These are phyloP conservation scores for Pichia kudriavzevii DNA, from an alignment of 1,139 yeast genomes.

Conservation along the genomic window DNA sequence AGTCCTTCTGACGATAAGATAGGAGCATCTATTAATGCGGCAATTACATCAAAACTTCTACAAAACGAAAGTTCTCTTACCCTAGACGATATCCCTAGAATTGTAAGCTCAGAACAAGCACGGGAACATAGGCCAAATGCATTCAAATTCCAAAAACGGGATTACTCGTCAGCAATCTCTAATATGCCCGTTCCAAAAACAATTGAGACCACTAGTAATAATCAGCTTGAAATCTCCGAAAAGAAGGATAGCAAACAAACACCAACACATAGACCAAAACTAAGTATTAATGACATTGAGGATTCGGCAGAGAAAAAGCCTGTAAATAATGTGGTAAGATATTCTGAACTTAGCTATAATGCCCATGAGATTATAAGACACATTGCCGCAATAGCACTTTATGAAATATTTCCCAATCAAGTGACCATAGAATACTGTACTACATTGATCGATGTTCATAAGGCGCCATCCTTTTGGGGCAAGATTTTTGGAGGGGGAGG, in stretches of 20 bases:
- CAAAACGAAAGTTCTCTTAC: constrained; percentile 82
- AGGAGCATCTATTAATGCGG: constrained; percentile 9
- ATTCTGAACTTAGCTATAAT: constrained; percentile 58
- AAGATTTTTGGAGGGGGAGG: constrained; percentile 39
- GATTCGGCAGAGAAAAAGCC: too few relatives aligned
- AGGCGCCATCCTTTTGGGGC: constrained; percentile 68
- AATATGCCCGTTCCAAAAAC: constrained; percentile 33
- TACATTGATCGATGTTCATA: constrained; percentile 49
- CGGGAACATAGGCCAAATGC: constrained; percentile 87
- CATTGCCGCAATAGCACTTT: constrained; percentile 59
- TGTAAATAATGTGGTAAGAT: constrained; percentile 35
- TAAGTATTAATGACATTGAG: too few relatives aligned
- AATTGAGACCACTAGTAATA: constrained; percentile 16
- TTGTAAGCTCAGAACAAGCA: constrained; percentile 96
- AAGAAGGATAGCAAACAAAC: not conserved
- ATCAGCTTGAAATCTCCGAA: not conserved
- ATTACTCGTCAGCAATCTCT: constrained; percentile 27
- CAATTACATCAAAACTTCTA: constrained; percentile 55
- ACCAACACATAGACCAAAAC: too few relatives aligned
- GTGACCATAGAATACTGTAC: constrained; percentile 42
- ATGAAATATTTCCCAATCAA: constrained; percentile 31
- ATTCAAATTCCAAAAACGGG: constrained; percentile 52
- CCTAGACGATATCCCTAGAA: constrained; percentile 91
- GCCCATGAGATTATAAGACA: constrained; percentile 63
- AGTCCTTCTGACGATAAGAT: not conserved